phyloP scores from a whole-genome alignment of 225 moss, liverwort and hornwort genomes.

The Polytrichum commune region DNA sequence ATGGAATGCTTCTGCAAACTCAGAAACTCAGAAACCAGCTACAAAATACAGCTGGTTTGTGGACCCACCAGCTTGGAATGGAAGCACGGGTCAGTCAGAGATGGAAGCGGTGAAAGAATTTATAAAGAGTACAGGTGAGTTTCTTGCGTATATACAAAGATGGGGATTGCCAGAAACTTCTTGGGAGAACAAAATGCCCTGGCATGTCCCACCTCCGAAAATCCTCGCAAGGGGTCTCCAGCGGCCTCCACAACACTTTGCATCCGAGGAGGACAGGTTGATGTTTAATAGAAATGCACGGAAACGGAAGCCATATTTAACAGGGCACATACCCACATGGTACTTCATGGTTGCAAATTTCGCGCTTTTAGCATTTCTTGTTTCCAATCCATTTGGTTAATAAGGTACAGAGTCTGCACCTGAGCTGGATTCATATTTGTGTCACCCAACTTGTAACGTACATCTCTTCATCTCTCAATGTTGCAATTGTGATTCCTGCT shows the following conservation, averaged over 20 bases:
- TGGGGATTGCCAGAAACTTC: slow-evolving; percentile 65
- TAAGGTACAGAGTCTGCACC: neutral
- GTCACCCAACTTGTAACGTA: neutral
- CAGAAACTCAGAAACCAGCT: neutral
- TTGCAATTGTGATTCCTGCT: too few species aligned
- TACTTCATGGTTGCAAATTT: slow-evolving; percentile 69
- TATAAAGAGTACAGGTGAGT: slow-evolving; percentile 27
- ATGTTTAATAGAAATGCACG: slow-evolving; percentile 55
- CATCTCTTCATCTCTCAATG: too few species aligned
- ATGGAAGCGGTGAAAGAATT: slow-evolving; percentile 60
- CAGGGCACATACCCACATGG: slow-evolving; percentile 69
- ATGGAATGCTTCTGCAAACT: neutral
- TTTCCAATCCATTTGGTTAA: slow-evolving; percentile 57
- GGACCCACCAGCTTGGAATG: slow-evolving; percentile 14
- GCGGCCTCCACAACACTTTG: slow-evolving; percentile 53
- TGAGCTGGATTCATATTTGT: neutral
- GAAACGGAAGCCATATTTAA: slow-evolving; percentile 50
- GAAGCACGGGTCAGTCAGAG: slow-evolving; percentile 10
- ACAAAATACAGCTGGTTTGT: slow-evolving; percentile 25
- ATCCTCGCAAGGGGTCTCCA: slow-evolving; percentile 55
- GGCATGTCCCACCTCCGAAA: slow-evolving; percentile 68
- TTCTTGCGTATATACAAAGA: slow-evolving; percentile 33
- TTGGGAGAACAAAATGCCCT: slow-evolving; percentile 93
- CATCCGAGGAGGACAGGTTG: slow-evolving; percentile 53
- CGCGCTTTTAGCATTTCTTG: slow-evolving; percentile 51